Conservation (phyloP, 768 basidiomycete species). For the Mycena latifolia region DNA sequence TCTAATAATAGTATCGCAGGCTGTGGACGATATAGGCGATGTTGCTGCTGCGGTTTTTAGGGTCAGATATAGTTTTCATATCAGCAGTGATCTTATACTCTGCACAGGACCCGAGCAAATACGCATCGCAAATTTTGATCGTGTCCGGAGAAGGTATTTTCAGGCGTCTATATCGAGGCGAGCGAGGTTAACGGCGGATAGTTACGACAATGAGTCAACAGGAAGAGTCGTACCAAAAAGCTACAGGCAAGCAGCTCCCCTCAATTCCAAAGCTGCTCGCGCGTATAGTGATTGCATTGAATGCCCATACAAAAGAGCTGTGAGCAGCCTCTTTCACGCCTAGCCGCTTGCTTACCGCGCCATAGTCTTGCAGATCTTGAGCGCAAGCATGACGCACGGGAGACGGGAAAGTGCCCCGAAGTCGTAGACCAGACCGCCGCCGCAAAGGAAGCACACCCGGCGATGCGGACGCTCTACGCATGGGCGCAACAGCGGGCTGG, state of each 20-base stretch:
- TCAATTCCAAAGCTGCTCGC: slow-evolving; percentile 45
- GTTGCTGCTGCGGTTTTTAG: slow-evolving; percentile 9
- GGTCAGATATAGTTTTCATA: not conserved
- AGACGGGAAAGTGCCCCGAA: slow-evolving; percentile 39
- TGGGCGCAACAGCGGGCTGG: slow-evolving; percentile 40
- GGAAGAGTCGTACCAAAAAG: slow-evolving; percentile 18
- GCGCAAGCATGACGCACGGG: slow-evolving; percentile 38
- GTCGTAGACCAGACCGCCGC: slow-evolving; percentile 39
- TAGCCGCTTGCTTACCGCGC: not conserved
- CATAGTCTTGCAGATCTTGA: slow-evolving; percentile 45
- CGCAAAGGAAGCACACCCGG: slow-evolving; percentile 39
- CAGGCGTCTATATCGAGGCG: no score
- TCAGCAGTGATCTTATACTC: no score
- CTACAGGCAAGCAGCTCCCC: slow-evolving; percentile 41
- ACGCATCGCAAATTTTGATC: not conserved
- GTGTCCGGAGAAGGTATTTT: slow-evolving; percentile 8
- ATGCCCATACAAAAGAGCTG: slow-evolving; percentile 24
- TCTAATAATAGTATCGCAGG: slow-evolving; percentile 18
- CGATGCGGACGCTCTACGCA: slow-evolving; percentile 42
- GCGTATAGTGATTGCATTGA: slow-evolving; percentile 41
- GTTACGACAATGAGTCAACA: slow-evolving; percentile 36
- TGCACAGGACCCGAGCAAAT: slow-evolving; percentile 39
- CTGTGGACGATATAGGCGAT: slow-evolving; percentile 42
- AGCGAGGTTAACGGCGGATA: slow-evolving; percentile 16
- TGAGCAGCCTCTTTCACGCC: no score